Percentiles rank a stretch among this genome's conserved stretches.
These are phyloP conservation scores for Syzygium jambos DNA, from an alignment of 345 rosid species.

Conservation along the genomic window DNA sequence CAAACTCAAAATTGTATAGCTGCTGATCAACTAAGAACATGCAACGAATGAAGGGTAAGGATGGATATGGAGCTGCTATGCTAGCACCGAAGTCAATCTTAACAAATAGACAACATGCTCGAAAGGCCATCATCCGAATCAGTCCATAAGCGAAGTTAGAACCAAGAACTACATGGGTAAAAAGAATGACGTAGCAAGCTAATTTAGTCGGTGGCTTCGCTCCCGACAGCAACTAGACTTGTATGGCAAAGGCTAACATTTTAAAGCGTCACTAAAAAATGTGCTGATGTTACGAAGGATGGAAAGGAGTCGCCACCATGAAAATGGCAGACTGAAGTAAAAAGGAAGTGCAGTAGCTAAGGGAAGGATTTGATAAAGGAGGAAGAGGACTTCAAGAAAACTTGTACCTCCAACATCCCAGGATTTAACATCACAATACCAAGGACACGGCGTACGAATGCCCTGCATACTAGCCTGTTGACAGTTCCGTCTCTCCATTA, in stretches of 20 bases:
- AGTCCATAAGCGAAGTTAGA: neutral
- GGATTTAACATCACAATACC: constrained; percentile 89
- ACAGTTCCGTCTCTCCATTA: constrained; percentile 72
- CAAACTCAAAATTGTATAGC: neutral
- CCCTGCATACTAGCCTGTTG: constrained; percentile 55
- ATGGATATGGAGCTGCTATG: neutral
- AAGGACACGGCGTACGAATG: constrained; percentile 73
- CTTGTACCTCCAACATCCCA: constrained; percentile 73
- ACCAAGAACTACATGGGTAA: neutral
- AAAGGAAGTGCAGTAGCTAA: neutral
- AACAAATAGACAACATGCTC: neutral
- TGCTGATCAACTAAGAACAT: neutral
- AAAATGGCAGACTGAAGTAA: neutral
- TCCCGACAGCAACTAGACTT: neutral
- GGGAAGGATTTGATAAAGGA: neutral
- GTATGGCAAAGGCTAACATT: neutral
- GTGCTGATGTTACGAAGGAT: neutral
- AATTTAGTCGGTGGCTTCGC: neutral
- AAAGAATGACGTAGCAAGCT: neutral
- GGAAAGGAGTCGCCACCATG: neutral
- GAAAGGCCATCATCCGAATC: neutral
- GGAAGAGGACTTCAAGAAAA: neutral
- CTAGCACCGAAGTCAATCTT: neutral
- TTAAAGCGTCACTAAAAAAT: too few species aligned
- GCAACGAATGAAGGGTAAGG: neutral